These are phyloP conservation scores for Agapanthus africanus DNA, from an alignment of 106 monocot species.

Conservation along the genomic window DNA sequence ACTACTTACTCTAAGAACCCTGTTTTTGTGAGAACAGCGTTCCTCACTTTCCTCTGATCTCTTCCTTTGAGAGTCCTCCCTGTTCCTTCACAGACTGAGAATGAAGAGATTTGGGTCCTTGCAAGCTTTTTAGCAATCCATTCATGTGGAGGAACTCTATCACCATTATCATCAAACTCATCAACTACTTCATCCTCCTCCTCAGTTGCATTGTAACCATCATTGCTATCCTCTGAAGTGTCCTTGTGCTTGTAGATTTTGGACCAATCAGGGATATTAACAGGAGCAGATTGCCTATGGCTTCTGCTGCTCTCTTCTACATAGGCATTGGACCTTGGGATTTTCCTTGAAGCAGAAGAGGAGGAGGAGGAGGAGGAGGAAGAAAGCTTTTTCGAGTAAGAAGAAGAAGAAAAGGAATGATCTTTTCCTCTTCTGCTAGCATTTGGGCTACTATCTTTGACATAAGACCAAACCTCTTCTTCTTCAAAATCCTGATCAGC, in stretches of 20 bases:
- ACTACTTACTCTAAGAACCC: constrained; percentile 51
- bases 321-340: constrained; percentile 21
- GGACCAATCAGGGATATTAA: constrained; percentile 42
- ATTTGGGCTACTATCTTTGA: background rate
- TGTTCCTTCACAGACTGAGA: constrained; percentile 65
- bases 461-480: constrained; percentile 10
- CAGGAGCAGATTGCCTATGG: constrained; percentile 37
- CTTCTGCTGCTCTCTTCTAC: background rate
- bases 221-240: too few relatives aligned
- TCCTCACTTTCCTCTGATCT: constrained; percentile 63
- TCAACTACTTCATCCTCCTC: background rate
- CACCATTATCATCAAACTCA: constrained; percentile 25
- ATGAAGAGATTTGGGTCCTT: constrained; percentile 53
- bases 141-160: constrained; percentile 56
- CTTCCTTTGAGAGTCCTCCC: constrained; percentile 79
- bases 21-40: constrained; percentile 59
- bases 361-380: constrained; percentile 15
- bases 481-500: constrained; percentile 13
- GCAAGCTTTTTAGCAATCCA: constrained; percentile 61
- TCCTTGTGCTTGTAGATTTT: constrained; percentile 27
- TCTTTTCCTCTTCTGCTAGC: background rate
- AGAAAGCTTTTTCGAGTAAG: background rate
- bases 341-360: constrained; percentile 14
- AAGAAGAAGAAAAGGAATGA: background rate
- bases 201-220: background rate